phyloP scores from a whole-genome alignment of 2,329 filamentous ascomycete species.

The Aspergillus aculeatus region DNA sequence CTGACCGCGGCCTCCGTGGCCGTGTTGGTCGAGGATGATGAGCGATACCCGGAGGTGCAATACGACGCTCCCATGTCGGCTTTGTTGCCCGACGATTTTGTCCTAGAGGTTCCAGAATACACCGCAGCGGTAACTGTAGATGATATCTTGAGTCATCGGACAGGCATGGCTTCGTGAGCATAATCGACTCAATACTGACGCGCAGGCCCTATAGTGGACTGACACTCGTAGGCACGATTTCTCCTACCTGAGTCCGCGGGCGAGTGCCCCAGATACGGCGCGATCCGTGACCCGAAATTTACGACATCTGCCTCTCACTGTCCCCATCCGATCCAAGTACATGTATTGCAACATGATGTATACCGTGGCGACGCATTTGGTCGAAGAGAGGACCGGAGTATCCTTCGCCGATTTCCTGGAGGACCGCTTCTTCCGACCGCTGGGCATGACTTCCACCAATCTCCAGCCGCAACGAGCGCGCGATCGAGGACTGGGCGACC shows the following conservation, averaged over 20 bases:
- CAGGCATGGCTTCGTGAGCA: conserved; percentile 49
- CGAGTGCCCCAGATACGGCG: conserved; percentile 30
- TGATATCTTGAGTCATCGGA: conserved; percentile 55
- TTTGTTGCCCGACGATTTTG: conserved; percentile 54
- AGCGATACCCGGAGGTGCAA: conserved; percentile 34
- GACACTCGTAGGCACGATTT: conserved; percentile 31
- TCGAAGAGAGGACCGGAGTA: conserved; percentile 45
- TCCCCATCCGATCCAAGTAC: conserved; percentile 47
- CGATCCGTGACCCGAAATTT: conserved; percentile 45
- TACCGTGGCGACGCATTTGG: conserved; percentile 44
- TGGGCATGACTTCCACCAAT: conserved; percentile 43
- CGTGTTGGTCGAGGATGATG: conserved; percentile 45
- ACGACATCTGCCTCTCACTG: conserved; percentile 46
- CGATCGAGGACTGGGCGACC: conserved; percentile 21
- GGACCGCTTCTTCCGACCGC: conserved; percentile 45
- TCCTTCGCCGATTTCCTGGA: conserved; percentile 44
- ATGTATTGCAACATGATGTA: conserved; percentile 56
- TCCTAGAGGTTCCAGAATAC: conserved; percentile 47
- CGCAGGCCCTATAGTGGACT: too few relatives aligned
- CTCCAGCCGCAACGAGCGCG: conserved; percentile 37
- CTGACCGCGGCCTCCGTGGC: conserved; percentile 28
- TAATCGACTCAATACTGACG: too few relatives aligned
- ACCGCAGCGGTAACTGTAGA: conserved; percentile 54
- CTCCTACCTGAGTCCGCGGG: conserved; percentile 30
- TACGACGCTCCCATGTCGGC: conserved; percentile 51